Base-by-base conservation (phyloP, 371 early-diverging fungal species). In the Phascolomyces articulosus region DNA sequence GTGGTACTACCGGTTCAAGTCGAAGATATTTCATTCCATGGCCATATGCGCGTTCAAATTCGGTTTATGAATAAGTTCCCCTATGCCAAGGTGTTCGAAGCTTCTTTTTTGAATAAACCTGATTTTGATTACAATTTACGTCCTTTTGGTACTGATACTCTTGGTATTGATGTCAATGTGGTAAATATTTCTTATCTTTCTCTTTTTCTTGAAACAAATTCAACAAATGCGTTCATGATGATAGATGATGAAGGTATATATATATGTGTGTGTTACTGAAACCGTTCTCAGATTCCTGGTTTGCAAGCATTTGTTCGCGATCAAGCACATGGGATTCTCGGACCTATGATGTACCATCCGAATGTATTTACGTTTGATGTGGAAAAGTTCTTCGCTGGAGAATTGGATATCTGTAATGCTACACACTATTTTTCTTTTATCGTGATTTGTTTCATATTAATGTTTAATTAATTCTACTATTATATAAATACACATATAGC, bases 1-100 rank as follows among this genome's bases (percentile, higher is more conserved):
- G 90, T 98, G 24, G 96, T 91, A 7, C 80, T 99, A 58, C 97
- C 99, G 2, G 88, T 99, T 27, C 77, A 95, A 31, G 90, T 99
- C 0, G 94, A 95, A 67, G 93, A 99, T 63, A 87, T 99, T 82
- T 90, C 91, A 23, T 95, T 99, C 64, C 79, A 77, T 48, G 98
- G 96, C 26, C 84, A 87, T 65, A 85, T 91, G 75, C 89, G 91
- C 58, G 76, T 96, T 62, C 92, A 90, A 74, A 75, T 95, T 60
- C 92, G 89, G 68, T 88, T 93, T 58, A 95, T 89, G 69, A 87
- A 89, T 63, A 87, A 85, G 63, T 96, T 90, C 77, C 98, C 98
- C 0, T 91, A 96, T 68, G 87, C 98, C 56, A 91, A 93, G 70
- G 87, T 87, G 0, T 85, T 96, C 10, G 93, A 95, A 54, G 87